Base-by-base conservation (phyloP, 257 asterid genomes). In the Nemophila menziesii region DNA sequence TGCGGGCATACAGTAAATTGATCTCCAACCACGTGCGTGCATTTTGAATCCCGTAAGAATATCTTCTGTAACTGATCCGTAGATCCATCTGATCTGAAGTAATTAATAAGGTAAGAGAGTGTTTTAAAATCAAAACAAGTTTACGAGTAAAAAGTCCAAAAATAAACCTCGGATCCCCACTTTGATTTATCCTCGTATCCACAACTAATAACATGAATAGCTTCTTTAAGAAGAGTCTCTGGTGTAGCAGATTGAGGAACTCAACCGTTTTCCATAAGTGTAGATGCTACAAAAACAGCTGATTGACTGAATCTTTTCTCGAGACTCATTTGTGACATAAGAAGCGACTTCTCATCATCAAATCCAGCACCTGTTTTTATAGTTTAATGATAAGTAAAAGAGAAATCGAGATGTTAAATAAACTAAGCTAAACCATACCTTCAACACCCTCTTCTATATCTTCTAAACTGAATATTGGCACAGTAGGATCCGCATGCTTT, bases 21-120 rank as follows among this genome's bases (percentile, higher is more conserved):
- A 86, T 21, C 97, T 83, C 97, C 97, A 86, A 22, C 97, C 97
- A 64, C 97, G 93, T 4, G 97, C 97, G 51, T 86, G 97, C 97
- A 86, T 86, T 76, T 86, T 86, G 60, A 86, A 86, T 70, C 97
- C 97, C 44, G 97, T 86, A 33, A 82, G 94, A 82, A 86, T 86
- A 79, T 86, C 96, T 70, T 86, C 96, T 41, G 96, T 86, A 48
- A 86, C 94, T 5, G 96, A 86, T 62, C 97, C 97, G 52, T 87
- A 87, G 56, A 87, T 87, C 97, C 97, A 87, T 60, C 97, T 95
- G 39, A 86, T 82, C 97, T 86, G 92, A 64, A 55, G n/a, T n/a
- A n/a, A n/a, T n/a, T n/a, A n/a, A n/a, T n/a, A n/a, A n/a, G n/a
- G n/a, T n/a, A n/a, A n/a, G n/a, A n/a, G n/a, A n/a, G n/a, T n/a